Percentiles rank a stretch among this genome's conserved stretches.
Evolutionary conservation across 2,329 filamentous ascomycete species (phyloP).

Genomic region (Aspergillus sclerotialis): DNA sequence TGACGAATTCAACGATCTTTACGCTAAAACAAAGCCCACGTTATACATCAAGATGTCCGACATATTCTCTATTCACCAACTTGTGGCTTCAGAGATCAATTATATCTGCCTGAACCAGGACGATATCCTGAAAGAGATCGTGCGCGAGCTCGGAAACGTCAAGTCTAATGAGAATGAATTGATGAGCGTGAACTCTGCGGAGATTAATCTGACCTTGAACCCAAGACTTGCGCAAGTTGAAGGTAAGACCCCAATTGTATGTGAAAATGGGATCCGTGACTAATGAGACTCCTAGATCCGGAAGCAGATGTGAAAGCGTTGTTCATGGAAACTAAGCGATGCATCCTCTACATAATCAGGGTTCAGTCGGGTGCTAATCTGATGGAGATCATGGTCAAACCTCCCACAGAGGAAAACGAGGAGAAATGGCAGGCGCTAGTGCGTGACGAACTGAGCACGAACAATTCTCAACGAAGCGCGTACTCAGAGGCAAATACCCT

Average conservation of each 20-base stretch:
- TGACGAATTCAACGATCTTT: constrained; percentile 97
- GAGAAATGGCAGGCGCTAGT: constrained; percentile 78
- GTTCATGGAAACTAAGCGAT: constrained; percentile 97
- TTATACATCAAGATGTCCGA: constrained; percentile 99
- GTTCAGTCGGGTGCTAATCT: constrained; percentile 87
- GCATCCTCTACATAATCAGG: constrained; percentile 94
- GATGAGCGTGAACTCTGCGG: constrained; percentile 74
- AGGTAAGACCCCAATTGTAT: constrained; percentile 33
- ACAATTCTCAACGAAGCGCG: constrained; percentile 66
- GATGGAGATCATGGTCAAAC: constrained; percentile 92
- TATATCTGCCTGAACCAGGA: constrained; percentile 73
- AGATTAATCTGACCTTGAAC: constrained; percentile 85
- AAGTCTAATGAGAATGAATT: constrained; percentile 96
- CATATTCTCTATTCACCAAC: constrained; percentile 90
- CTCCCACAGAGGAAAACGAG: constrained; percentile 80
- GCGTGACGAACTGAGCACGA: constrained; percentile 69
- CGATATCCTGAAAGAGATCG: constrained; percentile 81
- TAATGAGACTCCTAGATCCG: constrained; percentile 54
- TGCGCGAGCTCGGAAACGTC: constrained; percentile 89
- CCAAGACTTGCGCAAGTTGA: constrained; percentile 85
- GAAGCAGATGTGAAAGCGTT: constrained; percentile 86
- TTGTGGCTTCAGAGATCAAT: constrained; percentile 72
- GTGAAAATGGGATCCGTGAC: not conserved
- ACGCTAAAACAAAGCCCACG: constrained; percentile 91
- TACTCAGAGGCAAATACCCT: constrained; percentile 80